Evolutionary conservation across 352 stramenopile species (phyloP), one percentile per base, ranked within the genome.

Genomic region (Phytophthora gonapodyides): DNA sequence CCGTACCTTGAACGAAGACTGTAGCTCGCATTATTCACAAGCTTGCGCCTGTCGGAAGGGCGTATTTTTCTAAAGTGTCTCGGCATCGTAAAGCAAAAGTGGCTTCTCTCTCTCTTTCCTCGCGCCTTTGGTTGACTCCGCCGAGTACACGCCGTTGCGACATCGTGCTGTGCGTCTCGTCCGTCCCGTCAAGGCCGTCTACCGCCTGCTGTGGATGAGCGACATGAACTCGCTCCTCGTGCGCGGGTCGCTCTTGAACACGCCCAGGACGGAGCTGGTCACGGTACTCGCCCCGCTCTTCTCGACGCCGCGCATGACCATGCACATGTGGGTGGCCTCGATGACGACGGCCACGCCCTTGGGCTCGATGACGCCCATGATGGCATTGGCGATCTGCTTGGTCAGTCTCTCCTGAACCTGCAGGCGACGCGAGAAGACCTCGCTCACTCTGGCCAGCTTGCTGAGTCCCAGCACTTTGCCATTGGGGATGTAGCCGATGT

Each of bases 351-450:
- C 97, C 15, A 99, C 97, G 33, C 97, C 98, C 51, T 98, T 84
- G 41, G 97, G 97, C 61, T 98, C 74, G 47, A 99, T 93, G 24
- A 94, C 94, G 56, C 98, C 89, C 82, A 98, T 98, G 52, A 99
- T 94, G 10, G 97, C 97, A 76, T 98, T 96, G 1, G 95, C 97
- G 80, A 99, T 99, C 76, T 99, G 95, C 65, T 97, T 96, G 9
- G 97, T 99, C n/a, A 99, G 80, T 11, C 98, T 82, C 73, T 99
- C 98, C 73, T 99, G 98, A 13, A 99, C 97, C 76, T 99, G 98
- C 35, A 99, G 76, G 8, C 97, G 86, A 30, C 97, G 82, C 13
- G 97, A 74, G 71, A 97, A 99, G 17, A 99, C 93, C 62, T 99
- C 97, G 5, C 96, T 97, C 62, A 99, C 98, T 5, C 97, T 78